Conservation (phyloP, 2,329 filamentous ascomycete genomes). For the Talaromyces sp. region DNA sequence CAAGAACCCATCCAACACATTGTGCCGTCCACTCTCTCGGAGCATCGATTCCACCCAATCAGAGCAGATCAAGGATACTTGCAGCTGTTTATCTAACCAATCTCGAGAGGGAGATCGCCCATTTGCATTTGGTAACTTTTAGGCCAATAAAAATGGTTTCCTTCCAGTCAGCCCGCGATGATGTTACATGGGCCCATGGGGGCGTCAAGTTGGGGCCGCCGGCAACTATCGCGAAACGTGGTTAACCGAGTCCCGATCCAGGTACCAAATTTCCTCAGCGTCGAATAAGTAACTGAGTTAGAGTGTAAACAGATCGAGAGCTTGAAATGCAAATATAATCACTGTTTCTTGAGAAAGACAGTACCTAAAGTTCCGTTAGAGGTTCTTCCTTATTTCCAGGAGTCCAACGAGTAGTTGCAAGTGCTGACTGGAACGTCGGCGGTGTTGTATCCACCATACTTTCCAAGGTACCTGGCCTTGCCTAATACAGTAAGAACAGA, state of each 20-base stretch:
- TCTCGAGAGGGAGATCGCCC: not conserved
- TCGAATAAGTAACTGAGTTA: not conserved
- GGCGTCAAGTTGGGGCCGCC: not conserved
- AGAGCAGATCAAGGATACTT: not conserved
- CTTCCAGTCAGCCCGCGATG: not conserved
- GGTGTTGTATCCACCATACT: not conserved
- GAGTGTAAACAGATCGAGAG: not conserved
- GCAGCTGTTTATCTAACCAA: not conserved
- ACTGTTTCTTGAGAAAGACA: not conserved
- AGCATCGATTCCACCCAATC: no score
- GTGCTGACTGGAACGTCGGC: not conserved
- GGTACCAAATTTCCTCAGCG: not conserved
- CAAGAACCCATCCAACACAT: not conserved
- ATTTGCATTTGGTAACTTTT: not conserved
- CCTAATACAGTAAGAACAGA: not conserved
- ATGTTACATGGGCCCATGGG: conserved; percentile 1
- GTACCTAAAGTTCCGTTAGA: not conserved
- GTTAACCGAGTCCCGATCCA: not conserved
- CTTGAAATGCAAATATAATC: not conserved
- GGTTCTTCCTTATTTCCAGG: not conserved
- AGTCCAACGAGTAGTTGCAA: not conserved
- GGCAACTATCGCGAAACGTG: not conserved
- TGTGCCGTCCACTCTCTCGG: not conserved
- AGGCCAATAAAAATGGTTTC: not conserved
- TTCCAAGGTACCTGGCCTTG: not conserved